A percentile compares a stretch with the other conserved stretches of the same genome.
These are phyloP conservation scores for Pseudocercospora eumusae DNA, from an alignment of 2,329 filamentous ascomycete genomes.

Conservation along the genomic window DNA sequence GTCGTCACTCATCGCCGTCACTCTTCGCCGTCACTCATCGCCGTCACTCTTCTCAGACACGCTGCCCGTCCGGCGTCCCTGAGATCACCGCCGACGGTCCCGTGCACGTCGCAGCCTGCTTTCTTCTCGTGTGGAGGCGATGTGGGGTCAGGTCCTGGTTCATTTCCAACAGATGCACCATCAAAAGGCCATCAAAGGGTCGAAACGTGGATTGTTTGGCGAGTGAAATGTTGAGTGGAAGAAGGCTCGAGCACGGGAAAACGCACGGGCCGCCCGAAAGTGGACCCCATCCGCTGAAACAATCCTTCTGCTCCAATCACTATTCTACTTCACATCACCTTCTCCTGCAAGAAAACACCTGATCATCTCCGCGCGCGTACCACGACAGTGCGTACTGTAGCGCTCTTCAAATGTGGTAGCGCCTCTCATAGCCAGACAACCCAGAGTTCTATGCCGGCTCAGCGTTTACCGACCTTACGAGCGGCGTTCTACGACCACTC, in stretches of 20 bases:
- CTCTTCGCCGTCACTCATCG: slow-evolving; percentile 12
- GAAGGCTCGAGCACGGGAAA: slow-evolving; percentile 1
- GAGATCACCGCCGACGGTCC: slow-evolving; percentile 8
- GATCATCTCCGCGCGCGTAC: too few relatives aligned
- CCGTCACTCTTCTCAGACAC: slow-evolving; percentile 25
- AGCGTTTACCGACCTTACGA: not conserved
- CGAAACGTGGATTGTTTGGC: slow-evolving; percentile 23
- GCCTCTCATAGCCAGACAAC: too few relatives aligned
- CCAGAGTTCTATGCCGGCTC: not conserved
- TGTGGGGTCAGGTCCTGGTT: slow-evolving; percentile 23
- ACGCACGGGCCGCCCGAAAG: not conserved
- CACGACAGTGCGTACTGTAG: not conserved
- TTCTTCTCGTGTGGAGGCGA: slow-evolving; percentile 8
- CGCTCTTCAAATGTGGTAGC: not conserved
- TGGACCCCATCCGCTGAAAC: not conserved
- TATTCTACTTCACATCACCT: not conserved
- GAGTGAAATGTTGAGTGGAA: slow-evolving; percentile 4
- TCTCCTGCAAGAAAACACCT: not conserved
- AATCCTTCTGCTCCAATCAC: slow-evolving; percentile 8
- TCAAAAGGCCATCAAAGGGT: slow-evolving; percentile 10
- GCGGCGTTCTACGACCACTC: not conserved
- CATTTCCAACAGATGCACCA: slow-evolving; percentile 23
- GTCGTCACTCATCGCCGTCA: slow-evolving; percentile 18
- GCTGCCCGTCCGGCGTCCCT: slow-evolving; percentile 16
- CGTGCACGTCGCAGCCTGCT: slow-evolving; percentile 7